These are phyloP conservation scores for Pichia sp. DNA, from an alignment of 1,139 yeast genomes.

Conservation along the genomic window DNA sequence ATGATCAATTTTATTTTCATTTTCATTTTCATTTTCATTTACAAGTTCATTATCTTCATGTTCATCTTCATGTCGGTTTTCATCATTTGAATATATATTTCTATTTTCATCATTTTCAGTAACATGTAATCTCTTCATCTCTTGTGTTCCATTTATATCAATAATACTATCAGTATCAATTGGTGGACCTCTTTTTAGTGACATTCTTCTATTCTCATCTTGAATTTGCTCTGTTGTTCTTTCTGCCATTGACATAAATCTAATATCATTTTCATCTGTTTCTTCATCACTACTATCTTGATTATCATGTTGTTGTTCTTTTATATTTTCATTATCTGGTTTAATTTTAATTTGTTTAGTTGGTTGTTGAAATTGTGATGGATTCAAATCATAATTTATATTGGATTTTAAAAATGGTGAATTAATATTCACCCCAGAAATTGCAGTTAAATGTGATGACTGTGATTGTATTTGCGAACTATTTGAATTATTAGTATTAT, in stretches of 20 bases:
- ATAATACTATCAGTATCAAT: slow-evolving; percentile 31
- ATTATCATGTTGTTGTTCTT: neutral
- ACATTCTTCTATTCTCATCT: slow-evolving; percentile 38
- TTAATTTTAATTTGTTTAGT: slow-evolving; percentile 4
- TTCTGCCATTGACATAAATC: slow-evolving; percentile 13
- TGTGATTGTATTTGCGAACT: neutral
- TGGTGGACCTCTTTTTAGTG: slow-evolving; percentile 52
- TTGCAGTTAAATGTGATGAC: slow-evolving; percentile 10
- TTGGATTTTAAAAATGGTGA: slow-evolving; percentile 15
- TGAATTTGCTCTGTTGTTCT: slow-evolving; percentile 21
- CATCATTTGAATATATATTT: too few species aligned
- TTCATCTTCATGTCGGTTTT: neutral
- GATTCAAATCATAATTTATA: slow-evolving; percentile 2
- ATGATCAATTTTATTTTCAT: neutral
- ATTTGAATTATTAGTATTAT: too few species aligned
- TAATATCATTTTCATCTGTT: slow-evolving; percentile 8
- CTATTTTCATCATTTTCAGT: slow-evolving; percentile 7
- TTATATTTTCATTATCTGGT: neutral
- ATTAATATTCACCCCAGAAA: slow-evolving; percentile 11
- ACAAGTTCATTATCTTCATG: too few species aligned
- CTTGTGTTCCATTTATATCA: slow-evolving; percentile 19
- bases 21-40: neutral
- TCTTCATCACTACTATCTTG: slow-evolving; percentile 3
- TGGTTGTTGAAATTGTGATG: neutral
- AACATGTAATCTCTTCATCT: slow-evolving; percentile 31